phyloP scores from a whole-genome alignment of 169 alveolate genomes.

The Nephromyces sp. region DNA sequence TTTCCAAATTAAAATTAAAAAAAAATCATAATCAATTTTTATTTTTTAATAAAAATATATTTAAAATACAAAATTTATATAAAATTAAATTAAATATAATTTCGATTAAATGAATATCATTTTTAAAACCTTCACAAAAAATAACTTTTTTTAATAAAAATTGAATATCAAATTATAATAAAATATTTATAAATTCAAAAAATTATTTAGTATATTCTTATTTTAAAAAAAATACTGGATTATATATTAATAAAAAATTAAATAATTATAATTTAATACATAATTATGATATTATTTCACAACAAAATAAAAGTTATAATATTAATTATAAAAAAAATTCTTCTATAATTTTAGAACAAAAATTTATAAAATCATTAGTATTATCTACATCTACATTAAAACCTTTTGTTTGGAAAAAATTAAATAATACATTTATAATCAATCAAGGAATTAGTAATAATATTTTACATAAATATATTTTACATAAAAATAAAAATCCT shows the following conservation, averaged over 20 bases:
- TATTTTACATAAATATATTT: constrained; percentile 23
- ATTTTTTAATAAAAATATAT: constrained; percentile 12
- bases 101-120: background rate
- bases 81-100: background rate
- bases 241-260: too few relatives aligned
- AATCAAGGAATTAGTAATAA: constrained; percentile 8
- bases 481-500: constrained; percentile 1
- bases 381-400: background rate
- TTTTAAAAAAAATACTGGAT: too few relatives aligned
- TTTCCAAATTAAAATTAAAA: constrained; percentile 28
- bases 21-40: too few relatives aligned
- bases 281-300: background rate
- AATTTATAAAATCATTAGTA: background rate
- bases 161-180: too few relatives aligned
- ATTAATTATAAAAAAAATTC: constrained; percentile 1
- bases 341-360: constrained; percentile 7
- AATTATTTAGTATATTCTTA: too few relatives aligned
- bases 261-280: background rate
- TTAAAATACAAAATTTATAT: constrained; percentile 10
- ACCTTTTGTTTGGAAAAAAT: background rate
- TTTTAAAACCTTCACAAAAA: background rate
- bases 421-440: background rate
- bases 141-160: too few relatives aligned
- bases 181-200: too few relatives aligned
- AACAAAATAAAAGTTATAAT: background rate